A percentile compares a stretch with the other conserved stretches of the same genome.
These are phyloP conservation scores for Metrosideros polymorpha DNA, from an alignment of 441 rosid species.

Conservation along the genomic window DNA sequence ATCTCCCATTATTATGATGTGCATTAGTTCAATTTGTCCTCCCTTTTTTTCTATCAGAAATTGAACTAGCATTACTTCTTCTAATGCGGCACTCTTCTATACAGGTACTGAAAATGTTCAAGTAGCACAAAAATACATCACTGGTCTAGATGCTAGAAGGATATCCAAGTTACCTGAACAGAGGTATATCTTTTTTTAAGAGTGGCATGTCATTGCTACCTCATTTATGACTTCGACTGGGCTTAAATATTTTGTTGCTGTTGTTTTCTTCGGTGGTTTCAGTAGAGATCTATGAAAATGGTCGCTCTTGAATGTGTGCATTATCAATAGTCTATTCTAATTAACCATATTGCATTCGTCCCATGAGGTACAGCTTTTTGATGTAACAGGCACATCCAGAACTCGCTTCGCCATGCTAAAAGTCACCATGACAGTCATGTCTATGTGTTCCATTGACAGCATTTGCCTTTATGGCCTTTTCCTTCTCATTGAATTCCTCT, in stretches of 20 bases:
- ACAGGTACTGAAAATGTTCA: conserved; percentile 77
- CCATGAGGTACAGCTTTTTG: neutral
- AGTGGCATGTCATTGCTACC: neutral
- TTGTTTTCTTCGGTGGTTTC: neutral
- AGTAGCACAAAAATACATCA: conserved; percentile 83
- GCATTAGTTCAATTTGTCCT: neutral
- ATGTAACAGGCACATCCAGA: neutral
- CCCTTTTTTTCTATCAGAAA: neutral
- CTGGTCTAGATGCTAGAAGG: conserved; percentile 96
- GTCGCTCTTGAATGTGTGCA: neutral
- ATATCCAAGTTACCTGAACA: conserved; percentile 68
- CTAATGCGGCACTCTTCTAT: neutral
- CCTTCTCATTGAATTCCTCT: neutral
- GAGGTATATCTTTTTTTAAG: conserved; percentile 38
- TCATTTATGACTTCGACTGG: neutral
- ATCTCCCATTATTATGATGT: neutral
- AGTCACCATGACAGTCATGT: neutral
- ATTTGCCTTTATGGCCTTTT: neutral
- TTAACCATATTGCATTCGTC: neutral
- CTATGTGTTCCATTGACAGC: neutral
- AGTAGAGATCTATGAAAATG: neutral
- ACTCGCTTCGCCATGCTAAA: neutral
- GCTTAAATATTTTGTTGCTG: neutral
- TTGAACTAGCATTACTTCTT: neutral
- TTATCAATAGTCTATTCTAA: neutral